Evolutionary conservation across 2,329 filamentous ascomycete genomes (phyloP).

Genomic region (Penicillium crustosum): DNA sequence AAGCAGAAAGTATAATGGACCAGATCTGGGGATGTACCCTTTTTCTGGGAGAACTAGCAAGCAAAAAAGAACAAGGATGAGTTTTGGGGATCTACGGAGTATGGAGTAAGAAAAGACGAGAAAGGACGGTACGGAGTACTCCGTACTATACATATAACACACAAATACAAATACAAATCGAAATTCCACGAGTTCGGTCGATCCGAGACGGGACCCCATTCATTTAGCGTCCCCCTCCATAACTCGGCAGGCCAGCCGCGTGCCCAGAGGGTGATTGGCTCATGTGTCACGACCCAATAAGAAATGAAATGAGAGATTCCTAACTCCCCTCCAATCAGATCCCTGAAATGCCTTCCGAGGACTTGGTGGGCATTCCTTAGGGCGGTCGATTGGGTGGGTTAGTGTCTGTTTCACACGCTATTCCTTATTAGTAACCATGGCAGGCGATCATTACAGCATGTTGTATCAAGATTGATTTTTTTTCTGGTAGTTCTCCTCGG

Average conservation of each 20-base stretch:
- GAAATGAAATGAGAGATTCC: constrained; percentile 16
- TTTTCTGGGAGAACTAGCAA: not conserved
- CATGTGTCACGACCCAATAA: constrained; percentile 7
- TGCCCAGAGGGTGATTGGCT: constrained; percentile 10
- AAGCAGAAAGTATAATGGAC: not conserved
- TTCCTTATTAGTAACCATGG: not conserved
- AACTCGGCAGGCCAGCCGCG: constrained; percentile 13
- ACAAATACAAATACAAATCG: not conserved
- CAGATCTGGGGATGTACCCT: not conserved
- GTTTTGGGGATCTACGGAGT: not conserved
- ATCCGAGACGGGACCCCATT: constrained; percentile 11
- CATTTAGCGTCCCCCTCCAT: constrained; percentile 16
- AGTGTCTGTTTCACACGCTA: not conserved
- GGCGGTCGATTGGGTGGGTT: constrained; percentile 6
- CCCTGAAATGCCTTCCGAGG: constrained; percentile 10
- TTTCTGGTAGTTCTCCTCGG: not conserved
- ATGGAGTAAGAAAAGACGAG: too few relatives aligned
- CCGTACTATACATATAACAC: not conserved
- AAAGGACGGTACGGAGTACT: not conserved
- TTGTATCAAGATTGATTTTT: not conserved
- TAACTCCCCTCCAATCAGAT: constrained; percentile 17
- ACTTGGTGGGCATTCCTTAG: constrained; percentile 11
- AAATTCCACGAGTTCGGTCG: constrained; percentile 8
- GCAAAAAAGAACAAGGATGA: not conserved
- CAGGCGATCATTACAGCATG: constrained; percentile 11